Percentiles rank a stretch among this genome's conserved stretches.
Conservation (phyloP, 1,139 yeast genomes). For the Torulaspora pretoriensis region DNA sequence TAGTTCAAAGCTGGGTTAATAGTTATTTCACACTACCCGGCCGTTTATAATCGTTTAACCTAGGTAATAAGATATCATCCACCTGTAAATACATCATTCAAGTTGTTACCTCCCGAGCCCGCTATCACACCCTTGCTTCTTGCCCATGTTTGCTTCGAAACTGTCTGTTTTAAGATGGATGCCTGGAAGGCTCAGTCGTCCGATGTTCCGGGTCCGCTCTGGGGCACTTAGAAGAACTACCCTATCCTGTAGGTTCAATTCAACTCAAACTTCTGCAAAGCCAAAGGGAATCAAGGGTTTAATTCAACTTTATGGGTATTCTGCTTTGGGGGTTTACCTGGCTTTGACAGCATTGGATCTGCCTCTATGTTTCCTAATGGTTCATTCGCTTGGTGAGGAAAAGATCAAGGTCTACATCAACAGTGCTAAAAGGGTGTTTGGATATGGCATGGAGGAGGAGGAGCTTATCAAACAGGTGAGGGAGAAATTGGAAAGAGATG, state of each 20-base stretch:
- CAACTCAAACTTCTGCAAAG: slow-evolving; percentile 9
- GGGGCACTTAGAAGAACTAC: background rate
- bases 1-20: background rate
- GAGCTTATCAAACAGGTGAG: slow-evolving; percentile 32
- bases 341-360: slow-evolving; percentile 68
- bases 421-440: slow-evolving; percentile 53
- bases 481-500: slow-evolving; percentile 18
- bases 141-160: slow-evolving; percentile 1
- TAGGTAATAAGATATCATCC: background rate
- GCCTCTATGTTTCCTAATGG: slow-evolving; percentile 76
- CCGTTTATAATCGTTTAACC: background rate
- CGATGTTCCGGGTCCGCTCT: slow-evolving; percentile 1
- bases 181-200: slow-evolving; percentile 4
- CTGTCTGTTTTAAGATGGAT: slow-evolving; percentile 2
- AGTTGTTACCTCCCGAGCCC: background rate
- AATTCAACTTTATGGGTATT: slow-evolving; percentile 82
- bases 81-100: background rate
- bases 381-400: slow-evolving; percentile 84
- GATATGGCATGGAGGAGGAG: slow-evolving; percentile 47
- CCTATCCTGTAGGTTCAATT: slow-evolving; percentile 5
- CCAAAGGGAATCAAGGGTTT: slow-evolving; percentile 47
- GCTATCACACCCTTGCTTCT: background rate
- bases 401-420: slow-evolving; percentile 65
- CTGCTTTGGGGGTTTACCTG: slow-evolving; percentile 82
- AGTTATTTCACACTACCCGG: background rate